A percentile compares a stretch with the other conserved stretches of the same genome.
phyloP scores from a whole-genome alignment of 306 rosid species.

The Oemleria cerasiformis region DNA sequence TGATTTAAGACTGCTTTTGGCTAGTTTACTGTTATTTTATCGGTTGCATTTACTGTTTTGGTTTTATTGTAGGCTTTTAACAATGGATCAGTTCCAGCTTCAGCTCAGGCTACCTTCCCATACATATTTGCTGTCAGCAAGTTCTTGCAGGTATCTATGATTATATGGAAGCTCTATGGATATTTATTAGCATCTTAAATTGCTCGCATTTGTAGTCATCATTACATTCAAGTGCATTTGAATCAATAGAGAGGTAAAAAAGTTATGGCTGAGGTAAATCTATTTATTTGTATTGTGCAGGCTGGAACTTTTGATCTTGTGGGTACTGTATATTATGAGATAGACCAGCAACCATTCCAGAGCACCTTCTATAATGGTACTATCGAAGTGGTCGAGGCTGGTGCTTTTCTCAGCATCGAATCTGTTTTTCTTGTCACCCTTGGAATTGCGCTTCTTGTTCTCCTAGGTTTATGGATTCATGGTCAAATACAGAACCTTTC shows the following conservation, averaged over 20 bases:
- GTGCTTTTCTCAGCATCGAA: slow-evolving; percentile 65
- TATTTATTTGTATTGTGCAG: slow-evolving; percentile 43
- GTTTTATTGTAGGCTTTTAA: slow-evolving; percentile 56
- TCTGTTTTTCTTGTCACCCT: slow-evolving; percentile 83
- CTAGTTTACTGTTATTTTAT: background rate
- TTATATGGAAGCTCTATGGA: slow-evolving; percentile 5
- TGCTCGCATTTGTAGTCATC: slow-evolving; percentile 1
- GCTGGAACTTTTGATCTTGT: slow-evolving; percentile 91
- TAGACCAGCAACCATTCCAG: slow-evolving; percentile 72
- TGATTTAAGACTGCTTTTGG: background rate
- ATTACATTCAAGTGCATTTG: background rate
- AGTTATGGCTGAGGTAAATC: slow-evolving; percentile 10
- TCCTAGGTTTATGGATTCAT: slow-evolving; percentile 68
- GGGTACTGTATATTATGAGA: slow-evolving; percentile 72
- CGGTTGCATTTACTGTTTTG: slow-evolving; percentile 20
- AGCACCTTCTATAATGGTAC: slow-evolving; percentile 86
- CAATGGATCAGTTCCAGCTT: slow-evolving; percentile 67
- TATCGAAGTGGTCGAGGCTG: slow-evolving; percentile 76
- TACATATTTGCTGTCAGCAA: slow-evolving; percentile 83
- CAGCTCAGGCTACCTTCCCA: slow-evolving; percentile 85
- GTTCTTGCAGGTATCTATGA: slow-evolving; percentile 72
- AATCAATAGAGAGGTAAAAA: background rate
- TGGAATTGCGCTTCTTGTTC: slow-evolving; percentile 69
- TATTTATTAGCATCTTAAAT: slow-evolving; percentile 5
- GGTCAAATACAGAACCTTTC: slow-evolving; percentile 81